Percentiles rank a stretch among this genome's conserved stretches.
Evolutionary conservation across 176 grass and related monocot species (phyloP).

Genomic region (Carex kokanica): DNA sequence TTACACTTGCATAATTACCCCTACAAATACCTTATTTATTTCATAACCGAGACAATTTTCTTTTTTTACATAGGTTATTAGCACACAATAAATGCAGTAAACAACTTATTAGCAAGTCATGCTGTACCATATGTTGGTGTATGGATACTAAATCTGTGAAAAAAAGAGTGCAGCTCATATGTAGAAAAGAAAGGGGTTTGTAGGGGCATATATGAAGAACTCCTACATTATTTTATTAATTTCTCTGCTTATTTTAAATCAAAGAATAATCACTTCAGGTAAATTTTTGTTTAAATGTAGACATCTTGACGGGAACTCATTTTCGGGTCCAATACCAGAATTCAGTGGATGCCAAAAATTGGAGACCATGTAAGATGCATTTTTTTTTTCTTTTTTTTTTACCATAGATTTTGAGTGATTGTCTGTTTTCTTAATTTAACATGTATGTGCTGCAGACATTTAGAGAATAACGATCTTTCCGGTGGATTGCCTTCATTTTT

Average conservation of each 20-base stretch:
- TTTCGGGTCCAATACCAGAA: constrained; percentile 86
- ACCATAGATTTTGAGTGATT: not conserved
- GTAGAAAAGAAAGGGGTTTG: not conserved
- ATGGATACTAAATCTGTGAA: not conserved
- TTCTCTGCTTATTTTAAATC: not conserved
- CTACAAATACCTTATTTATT: not conserved
- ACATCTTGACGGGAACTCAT: constrained; percentile 67
- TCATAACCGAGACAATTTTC: not conserved
- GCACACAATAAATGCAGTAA: not conserved
- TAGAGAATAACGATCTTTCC: constrained; percentile 87
- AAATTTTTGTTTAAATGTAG: constrained; percentile 34
- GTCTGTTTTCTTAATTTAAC: constrained; percentile 18
- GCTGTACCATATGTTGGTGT: not conserved
- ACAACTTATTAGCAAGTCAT: not conserved
- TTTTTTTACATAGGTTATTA: not conserved
- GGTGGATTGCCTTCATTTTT: constrained; percentile 65
- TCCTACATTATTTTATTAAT: not conserved
- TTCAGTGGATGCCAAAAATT: constrained; percentile 67
- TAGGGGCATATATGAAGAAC: not conserved
- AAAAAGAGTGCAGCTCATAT: not conserved
- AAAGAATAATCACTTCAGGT: not conserved
- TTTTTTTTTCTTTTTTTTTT: not conserved
- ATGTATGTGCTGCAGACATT: constrained; percentile 47
- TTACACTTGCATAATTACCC: constrained; percentile 12
- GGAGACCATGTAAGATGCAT: constrained; percentile 63